Conservation (phyloP, 305 asterid species). For the Fraxinus dipetala region DNA sequence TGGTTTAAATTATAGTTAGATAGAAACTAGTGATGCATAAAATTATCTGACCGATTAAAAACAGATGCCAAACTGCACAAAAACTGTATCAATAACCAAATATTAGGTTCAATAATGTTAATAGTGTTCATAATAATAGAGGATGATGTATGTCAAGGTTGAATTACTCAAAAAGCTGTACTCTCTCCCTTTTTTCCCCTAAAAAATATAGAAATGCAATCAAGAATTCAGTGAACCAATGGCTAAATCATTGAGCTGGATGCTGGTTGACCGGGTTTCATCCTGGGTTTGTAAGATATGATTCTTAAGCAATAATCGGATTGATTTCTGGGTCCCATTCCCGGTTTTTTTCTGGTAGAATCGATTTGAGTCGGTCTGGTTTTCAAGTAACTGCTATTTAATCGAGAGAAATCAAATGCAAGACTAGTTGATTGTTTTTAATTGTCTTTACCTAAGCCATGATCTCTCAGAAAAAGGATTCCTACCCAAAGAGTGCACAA, state of each 20-base stretch:
- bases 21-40: not conserved
- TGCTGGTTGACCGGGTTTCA: not conserved
- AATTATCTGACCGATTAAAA: not conserved
- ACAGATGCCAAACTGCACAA: not conserved
- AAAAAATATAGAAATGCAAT: not conserved
- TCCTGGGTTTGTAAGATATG: not conserved
- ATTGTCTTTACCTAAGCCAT: not conserved
- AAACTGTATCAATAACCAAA: not conserved
- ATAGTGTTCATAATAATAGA: not conserved
- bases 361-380: not conserved
- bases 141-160: not conserved
- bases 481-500: not conserved
- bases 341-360: not conserved
- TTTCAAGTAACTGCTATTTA: not conserved
- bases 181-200: not conserved
- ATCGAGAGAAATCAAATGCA: not conserved
- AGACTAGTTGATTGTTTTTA: not conserved
- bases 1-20: not conserved
- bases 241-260: not conserved
- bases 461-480: not conserved
- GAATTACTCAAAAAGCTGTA: not conserved
- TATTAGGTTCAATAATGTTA: not conserved
- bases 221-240: not conserved
- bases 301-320: not conserved
- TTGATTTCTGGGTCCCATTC: not conserved